A percentile compares a stretch with the other conserved stretches of the same genome.
phyloP scores from a whole-genome alignment of 306 rosid species.

The Prosopis cineraria region DNA sequence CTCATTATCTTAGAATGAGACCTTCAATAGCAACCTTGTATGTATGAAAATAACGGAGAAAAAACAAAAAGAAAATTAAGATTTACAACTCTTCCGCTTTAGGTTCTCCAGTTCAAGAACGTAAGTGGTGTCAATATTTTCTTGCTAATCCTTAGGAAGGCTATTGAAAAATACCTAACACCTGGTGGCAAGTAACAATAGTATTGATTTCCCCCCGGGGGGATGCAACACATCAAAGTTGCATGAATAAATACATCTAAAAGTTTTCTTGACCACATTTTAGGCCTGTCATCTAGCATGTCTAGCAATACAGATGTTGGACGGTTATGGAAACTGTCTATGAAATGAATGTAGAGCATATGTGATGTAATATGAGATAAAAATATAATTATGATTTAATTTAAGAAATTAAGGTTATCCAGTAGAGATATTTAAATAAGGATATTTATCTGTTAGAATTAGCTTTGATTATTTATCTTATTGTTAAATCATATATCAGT shows the following conservation, averaged over 20 bases:
- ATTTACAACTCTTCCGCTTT: not conserved
- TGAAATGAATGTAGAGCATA: slow-evolving; percentile 10
- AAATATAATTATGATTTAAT: too few relatives aligned
- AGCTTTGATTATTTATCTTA: too few relatives aligned
- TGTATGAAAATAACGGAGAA: slow-evolving; percentile 15
- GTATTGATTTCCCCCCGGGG: too few relatives aligned
- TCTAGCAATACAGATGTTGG: not conserved
- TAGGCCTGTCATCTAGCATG: not conserved
- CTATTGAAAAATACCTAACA: not conserved
- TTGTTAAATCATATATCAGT: too few relatives aligned
- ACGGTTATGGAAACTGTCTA: not conserved
- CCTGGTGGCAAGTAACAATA: not conserved
- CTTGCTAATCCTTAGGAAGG: not conserved
- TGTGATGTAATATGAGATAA: too few relatives aligned
- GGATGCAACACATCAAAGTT: not conserved
- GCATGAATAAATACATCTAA: not conserved
- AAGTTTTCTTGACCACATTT: slow-evolving; percentile 14
- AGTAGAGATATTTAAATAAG: too few relatives aligned
- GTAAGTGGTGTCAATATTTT: not conserved
- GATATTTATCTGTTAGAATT: too few relatives aligned
- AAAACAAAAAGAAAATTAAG: not conserved
- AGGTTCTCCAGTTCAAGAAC: not conserved
- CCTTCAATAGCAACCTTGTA: slow-evolving; percentile 9
- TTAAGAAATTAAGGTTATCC: too few relatives aligned
- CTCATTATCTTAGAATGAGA: slow-evolving; percentile 19